A percentile compares a stretch with the other conserved stretches of the same genome.
These are phyloP conservation scores for Leccinum boreale DNA, from an alignment of 768 basidiomycete genomes.

Conservation along the genomic window DNA sequence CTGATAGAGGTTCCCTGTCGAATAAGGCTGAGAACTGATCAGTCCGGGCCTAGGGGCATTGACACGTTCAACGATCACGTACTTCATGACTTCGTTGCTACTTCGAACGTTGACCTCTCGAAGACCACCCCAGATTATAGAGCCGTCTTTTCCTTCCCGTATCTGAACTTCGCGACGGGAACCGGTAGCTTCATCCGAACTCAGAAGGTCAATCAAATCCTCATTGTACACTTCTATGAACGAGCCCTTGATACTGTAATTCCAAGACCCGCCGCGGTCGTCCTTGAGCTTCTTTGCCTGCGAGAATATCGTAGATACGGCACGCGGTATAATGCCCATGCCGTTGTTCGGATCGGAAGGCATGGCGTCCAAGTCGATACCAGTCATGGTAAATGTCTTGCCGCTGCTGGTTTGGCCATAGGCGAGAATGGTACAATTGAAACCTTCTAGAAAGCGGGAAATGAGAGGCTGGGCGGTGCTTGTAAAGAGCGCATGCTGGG, in stretches of 20 bases:
- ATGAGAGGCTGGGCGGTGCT: slow-evolving; percentile 83
- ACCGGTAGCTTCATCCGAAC: slow-evolving; percentile 63
- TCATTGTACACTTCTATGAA: slow-evolving; percentile 99
- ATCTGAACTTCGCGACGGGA: slow-evolving; percentile 86
- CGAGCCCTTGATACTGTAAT: slow-evolving; percentile 77
- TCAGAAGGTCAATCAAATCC: slow-evolving; percentile 93
- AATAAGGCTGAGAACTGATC: slow-evolving; percentile 59
- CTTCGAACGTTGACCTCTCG: slow-evolving; percentile 88
- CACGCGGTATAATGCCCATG: slow-evolving; percentile 95
- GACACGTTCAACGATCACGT: slow-evolving; percentile 34
- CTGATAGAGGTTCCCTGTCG: slow-evolving; percentile 87
- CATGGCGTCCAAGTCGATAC: slow-evolving; percentile 85
- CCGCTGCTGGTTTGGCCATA: slow-evolving; percentile 35
- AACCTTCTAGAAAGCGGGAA: slow-evolving; percentile 85
- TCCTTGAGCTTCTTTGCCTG: slow-evolving; percentile 73
- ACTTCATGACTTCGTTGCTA: slow-evolving; percentile 89
- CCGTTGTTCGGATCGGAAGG: slow-evolving; percentile 76
- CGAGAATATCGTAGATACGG: slow-evolving; percentile 85
- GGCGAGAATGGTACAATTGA: slow-evolving; percentile 76
- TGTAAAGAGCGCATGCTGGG: slow-evolving; percentile 83
- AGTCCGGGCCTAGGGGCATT: slow-evolving; percentile 15
- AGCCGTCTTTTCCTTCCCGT: slow-evolving; percentile 94
- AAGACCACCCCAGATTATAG: slow-evolving; percentile 96
- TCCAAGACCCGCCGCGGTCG: slow-evolving; percentile 74
- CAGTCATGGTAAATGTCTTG: slow-evolving; percentile 87